Conservation (phyloP, 2,329 filamentous ascomycete species). For the Claviceps maximensis region DNA sequence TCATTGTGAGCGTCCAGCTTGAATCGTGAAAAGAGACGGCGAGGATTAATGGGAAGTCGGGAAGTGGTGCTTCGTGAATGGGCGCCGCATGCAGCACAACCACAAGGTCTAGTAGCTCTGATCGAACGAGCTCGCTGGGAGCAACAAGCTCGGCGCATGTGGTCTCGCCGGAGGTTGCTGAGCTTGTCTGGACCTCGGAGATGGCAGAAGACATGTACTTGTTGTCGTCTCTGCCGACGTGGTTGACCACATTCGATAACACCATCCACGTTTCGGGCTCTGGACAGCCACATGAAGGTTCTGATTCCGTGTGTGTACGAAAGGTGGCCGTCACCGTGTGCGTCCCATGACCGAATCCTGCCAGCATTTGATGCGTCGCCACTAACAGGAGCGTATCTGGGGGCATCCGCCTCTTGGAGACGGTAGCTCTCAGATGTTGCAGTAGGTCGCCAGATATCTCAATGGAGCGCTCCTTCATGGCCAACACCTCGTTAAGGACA, state of each 20-base stretch:
- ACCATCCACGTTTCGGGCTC: neutral
- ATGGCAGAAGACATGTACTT: neutral
- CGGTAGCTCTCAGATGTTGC: neutral
- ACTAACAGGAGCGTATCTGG: neutral
- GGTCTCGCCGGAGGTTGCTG: neutral
- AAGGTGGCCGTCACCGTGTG: neutral
- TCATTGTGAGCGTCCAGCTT: neutral
- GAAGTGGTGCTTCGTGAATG: neutral
- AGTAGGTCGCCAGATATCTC: neutral
- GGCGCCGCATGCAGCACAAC: neutral
- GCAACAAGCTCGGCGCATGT: neutral
- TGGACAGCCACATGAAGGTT: neutral
- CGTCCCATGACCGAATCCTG: neutral
- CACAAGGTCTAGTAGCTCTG: constrained; percentile 4
- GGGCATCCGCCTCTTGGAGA: neutral
- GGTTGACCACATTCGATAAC: neutral
- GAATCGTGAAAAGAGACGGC: neutral
- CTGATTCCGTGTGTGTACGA: neutral
- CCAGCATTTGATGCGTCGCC: neutral
- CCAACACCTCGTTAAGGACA: neutral
- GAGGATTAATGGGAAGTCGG: constrained; percentile 1
- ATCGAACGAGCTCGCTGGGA: constrained; percentile 1
- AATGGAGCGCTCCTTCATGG: neutral
- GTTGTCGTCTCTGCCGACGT: neutral
- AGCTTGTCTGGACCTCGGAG: neutral